These are phyloP conservation scores for Mortierella sp. DNA, from an alignment of 371 early-diverging fungal genomes.

Conservation along the genomic window DNA sequence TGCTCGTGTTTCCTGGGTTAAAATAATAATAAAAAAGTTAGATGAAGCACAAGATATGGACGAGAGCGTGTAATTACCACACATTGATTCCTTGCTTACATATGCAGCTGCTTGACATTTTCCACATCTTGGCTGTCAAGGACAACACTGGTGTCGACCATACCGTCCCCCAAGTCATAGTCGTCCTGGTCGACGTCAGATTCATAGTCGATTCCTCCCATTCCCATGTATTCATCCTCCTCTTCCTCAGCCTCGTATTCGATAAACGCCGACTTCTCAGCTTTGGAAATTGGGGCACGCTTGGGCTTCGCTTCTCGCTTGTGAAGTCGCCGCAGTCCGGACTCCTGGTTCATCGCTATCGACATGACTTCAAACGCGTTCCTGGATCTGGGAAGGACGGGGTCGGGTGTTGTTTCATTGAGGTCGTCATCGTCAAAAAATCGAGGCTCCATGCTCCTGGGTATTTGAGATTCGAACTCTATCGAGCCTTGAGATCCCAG, in stretches of 20 bases:
- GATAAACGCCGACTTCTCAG: conserved; percentile 40
- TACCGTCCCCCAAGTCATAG: conserved; percentile 51
- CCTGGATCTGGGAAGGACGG: neutral
- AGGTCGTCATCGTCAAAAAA: neutral
- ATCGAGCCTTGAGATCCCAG: neutral
- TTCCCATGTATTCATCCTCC: conserved; percentile 52
- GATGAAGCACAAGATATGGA: neutral
- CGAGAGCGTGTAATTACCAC: neutral
- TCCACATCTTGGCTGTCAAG: conserved; percentile 36
- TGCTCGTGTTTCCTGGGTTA: conserved; percentile 46
- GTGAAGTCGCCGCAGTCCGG: conserved; percentile 23
- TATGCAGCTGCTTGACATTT: conserved; percentile 45
- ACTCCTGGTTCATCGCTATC: conserved; percentile 1
- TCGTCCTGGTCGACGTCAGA: conserved; percentile 52
- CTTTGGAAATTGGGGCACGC: conserved; percentile 22
- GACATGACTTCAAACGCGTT: conserved; percentile 49
- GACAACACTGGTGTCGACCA: conserved; percentile 35
- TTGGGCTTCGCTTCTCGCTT: conserved; percentile 24
- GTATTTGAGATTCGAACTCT: neutral
- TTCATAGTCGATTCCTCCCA: conserved; percentile 55
- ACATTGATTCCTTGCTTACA: conserved; percentile 24
- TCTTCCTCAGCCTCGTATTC: conserved; percentile 59
- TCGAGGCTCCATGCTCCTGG: neutral
- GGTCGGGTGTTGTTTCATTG: neutral
- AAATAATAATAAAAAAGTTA: neutral